These are phyloP conservation scores for Isabelozyma heimii DNA, from an alignment of 805 yeast species.

Conservation along the genomic window DNA sequence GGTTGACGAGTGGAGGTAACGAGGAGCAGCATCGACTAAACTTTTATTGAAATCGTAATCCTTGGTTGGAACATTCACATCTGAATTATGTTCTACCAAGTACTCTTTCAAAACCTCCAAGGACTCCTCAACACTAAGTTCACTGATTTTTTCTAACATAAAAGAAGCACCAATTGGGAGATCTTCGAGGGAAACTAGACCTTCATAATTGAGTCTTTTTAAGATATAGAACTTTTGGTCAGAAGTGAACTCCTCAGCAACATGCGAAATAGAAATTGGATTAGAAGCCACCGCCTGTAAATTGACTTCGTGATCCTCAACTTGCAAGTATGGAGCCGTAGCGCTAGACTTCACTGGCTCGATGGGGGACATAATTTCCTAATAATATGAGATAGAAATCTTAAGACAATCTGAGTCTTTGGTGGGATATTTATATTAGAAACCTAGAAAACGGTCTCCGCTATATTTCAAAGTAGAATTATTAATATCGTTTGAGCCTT, in stretches of 20 bases:
- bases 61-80: constrained; percentile 29
- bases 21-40: constrained; percentile 6
- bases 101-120: constrained; percentile 25
- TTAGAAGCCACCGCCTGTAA: constrained; percentile 19
- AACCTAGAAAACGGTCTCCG: no score
- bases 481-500: no score
- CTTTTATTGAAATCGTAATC: constrained; percentile 24
- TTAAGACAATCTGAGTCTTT: no score
- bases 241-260: constrained; percentile 21
- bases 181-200: constrained; percentile 22
- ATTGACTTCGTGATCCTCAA: constrained; percentile 11
- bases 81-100: constrained; percentile 25
- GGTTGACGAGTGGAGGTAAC: background rate
- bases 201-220: constrained; percentile 23
- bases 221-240: constrained; percentile 26
- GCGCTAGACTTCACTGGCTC: constrained; percentile 1
- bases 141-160: constrained; percentile 37
- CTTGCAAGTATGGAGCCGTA: constrained; percentile 5
- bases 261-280: constrained; percentile 20
- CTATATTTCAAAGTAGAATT: no score
- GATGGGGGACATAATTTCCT: no score
- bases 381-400: no score
- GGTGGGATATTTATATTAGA: no score
- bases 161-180: constrained; percentile 33
- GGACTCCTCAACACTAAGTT: constrained; percentile 17